Evolutionary conservation across 2,329 filamentous ascomycete genomes (phyloP), one percentile per base, ranked within the genome.

Genomic region (Fusarium devonianum): DNA sequence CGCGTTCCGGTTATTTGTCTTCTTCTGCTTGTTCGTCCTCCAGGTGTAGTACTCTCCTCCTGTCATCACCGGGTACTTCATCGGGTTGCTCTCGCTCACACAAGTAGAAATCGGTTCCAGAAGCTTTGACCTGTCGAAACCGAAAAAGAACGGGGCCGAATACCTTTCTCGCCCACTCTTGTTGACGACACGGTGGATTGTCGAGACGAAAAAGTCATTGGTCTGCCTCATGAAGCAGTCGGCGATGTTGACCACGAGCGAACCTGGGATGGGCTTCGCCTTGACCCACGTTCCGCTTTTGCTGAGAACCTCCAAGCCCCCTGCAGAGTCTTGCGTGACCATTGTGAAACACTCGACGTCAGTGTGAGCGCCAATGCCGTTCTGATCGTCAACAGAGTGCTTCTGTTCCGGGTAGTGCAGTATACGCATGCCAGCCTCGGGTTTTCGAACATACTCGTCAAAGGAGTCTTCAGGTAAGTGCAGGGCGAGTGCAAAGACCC

Each of bases 241-340:
- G 5, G 72, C 79, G 13, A 81, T 75, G 41, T 81, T 81, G n/a
- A 81, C 75, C 12, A 81, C 76, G 34, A 80, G 71, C 0, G 77
- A 71, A 1, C 70, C 73, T 1, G 69, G 68, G 1, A 77, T 61
- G 3, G 76, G 74, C 4, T 59, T 53, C 0, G 75, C 75, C 7
- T 69, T 66, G 22, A 78, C 65, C 76, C 76, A 80, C 30, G 73
- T 54, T 10, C 70, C 56, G 52, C 71, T 46, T 18, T 75, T 75
- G 41, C 73, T 76, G 7, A 79, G 63, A 0, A 78, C 76, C 53
- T 79, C 74, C 4, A 79, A 64, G 0, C 77, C 76, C 1, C 74
- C 75, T 2, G 67, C 67, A 4, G 66, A 47, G 37, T 78, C 76
- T 37, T 78, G 76, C 9, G 73, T 71, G 2, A 80, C 67, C 43